phyloP scores from a whole-genome alignment of 2,329 filamentous ascomycete genomes.

The Alternaria viburni region DNA sequence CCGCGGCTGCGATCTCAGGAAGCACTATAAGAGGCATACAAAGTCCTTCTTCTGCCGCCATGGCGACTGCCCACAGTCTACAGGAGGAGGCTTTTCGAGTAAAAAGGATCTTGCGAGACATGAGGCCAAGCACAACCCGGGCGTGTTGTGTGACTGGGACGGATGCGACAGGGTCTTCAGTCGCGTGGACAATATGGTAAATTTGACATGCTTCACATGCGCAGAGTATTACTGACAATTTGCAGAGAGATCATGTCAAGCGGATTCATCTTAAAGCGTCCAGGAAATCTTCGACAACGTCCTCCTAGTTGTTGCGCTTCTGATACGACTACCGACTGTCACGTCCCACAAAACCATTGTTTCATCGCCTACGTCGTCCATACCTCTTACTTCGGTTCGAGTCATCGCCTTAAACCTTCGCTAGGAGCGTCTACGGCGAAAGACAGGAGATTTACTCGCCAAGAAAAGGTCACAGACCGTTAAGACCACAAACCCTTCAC shows the following conservation, averaged over 20 bases:
- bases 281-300: slow-evolving; percentile 31
- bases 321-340: neutral
- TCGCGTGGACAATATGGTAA: slow-evolving; percentile 67
- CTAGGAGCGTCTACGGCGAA: neutral
- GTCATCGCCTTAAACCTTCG: neutral
- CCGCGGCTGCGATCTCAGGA: slow-evolving; percentile 66
- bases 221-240: slow-evolving; percentile 21
- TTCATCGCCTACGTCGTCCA: neutral
- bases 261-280: slow-evolving; percentile 49
- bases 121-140: slow-evolving; percentile 68
- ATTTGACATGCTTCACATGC: slow-evolving; percentile 12
- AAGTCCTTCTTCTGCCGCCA: slow-evolving; percentile 67
- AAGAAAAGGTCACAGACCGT: slow-evolving; percentile 14
- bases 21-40: slow-evolving; percentile 68
- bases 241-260: slow-evolving; percentile 50
- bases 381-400: neutral
- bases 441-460: neutral
- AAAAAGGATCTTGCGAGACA: slow-evolving; percentile 68
- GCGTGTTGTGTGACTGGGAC: slow-evolving; percentile 64
- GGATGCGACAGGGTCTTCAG: slow-evolving; percentile 65
- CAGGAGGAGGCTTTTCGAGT: slow-evolving; percentile 65
- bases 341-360: neutral
- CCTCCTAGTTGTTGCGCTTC: slow-evolving; percentile 8
- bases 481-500: slow-evolving; percentile 23
- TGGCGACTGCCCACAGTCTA: slow-evolving; percentile 63